A percentile compares a stretch with the other conserved stretches of the same genome.
Evolutionary conservation across 2,329 filamentous ascomycete species (phyloP).

Genomic region (Monilinia laxa): DNA sequence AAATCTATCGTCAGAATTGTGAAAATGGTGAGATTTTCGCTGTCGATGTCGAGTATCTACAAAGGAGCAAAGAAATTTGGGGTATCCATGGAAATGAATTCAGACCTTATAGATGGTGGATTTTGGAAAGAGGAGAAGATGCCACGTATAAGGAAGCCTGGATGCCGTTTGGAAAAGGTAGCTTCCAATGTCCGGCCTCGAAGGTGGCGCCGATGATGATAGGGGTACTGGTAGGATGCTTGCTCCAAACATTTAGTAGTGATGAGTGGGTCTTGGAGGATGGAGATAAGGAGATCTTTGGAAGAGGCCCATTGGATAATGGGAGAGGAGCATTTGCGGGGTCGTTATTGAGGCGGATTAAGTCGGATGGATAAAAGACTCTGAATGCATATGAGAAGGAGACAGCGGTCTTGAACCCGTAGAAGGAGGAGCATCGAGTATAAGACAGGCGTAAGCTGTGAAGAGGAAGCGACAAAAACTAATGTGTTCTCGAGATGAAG

Average conservation of each 20-base stretch:
- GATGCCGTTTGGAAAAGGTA: slow-evolving; percentile 22
- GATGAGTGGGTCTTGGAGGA: slow-evolving; percentile 6
- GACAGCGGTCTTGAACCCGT: neutral
- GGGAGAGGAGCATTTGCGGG: slow-evolving; percentile 12
- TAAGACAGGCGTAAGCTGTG: neutral
- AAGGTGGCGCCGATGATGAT: slow-evolving; percentile 22
- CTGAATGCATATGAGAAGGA: neutral
- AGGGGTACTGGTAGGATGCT: slow-evolving; percentile 18
- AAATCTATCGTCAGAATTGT: slow-evolving; percentile 15
- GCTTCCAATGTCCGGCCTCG: slow-evolving; percentile 12
- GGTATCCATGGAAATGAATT: slow-evolving; percentile 4
- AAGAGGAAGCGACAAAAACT: too few relatives aligned
- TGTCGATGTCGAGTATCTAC: slow-evolving; percentile 19
- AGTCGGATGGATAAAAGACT: neutral
- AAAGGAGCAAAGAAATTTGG: slow-evolving; percentile 15
- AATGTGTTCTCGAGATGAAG: neutral
- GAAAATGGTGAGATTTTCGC: neutral
- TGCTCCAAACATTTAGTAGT: slow-evolving; percentile 3
- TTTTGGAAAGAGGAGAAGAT: neutral
- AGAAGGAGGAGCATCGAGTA: neutral
- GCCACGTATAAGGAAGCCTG: neutral
- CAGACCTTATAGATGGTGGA: slow-evolving; percentile 15
- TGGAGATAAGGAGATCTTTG: too few relatives aligned
- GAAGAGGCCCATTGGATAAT: neutral
- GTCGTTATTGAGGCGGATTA: neutral